These are phyloP conservation scores for Tremella fuciformis DNA, from an alignment of 768 basidiomycete genomes.

Conservation along the genomic window DNA sequence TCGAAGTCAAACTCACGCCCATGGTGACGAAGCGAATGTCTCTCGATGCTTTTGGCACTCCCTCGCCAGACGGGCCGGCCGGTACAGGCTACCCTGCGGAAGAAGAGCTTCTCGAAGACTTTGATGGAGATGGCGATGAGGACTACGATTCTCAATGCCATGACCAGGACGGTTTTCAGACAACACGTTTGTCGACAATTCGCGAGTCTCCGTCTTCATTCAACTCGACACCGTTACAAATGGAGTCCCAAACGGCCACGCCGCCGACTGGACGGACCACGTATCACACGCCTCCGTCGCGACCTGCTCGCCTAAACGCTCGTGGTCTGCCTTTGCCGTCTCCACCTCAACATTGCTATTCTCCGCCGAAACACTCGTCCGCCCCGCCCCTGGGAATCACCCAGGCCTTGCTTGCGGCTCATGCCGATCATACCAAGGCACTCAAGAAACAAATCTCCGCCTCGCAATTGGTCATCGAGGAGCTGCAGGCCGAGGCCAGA, in stretches of 20 bases:
- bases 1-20: slow-evolving; percentile 39
- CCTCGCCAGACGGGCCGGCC: slow-evolving; percentile 17
- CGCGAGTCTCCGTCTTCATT: background rate
- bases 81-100: slow-evolving; percentile 18
- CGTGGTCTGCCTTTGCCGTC: slow-evolving; percentile 5
- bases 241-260: background rate
- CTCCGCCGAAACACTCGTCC: slow-evolving; percentile 8
- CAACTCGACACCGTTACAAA: background rate
- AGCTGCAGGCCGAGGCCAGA: slow-evolving; percentile 10
- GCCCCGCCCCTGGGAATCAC: slow-evolving; percentile 16
- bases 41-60: slow-evolving; percentile 39
- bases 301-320: background rate
- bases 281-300: background rate
- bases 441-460: slow-evolving; percentile 22
- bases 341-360: background rate
- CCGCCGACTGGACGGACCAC: background rate
- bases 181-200: background rate
- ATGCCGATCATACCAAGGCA: slow-evolving; percentile 19
- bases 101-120: slow-evolving; percentile 6
- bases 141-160: background rate
- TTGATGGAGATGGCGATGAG: slow-evolving; percentile 8
- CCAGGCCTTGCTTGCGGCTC: slow-evolving; percentile 19
- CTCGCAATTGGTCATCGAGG: slow-evolving; percentile 11
- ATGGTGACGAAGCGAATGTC: slow-evolving; percentile 39
- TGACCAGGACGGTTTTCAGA: background rate